Conservation (phyloP, 345 rosid genomes). For the Iberis pinnata region DNA sequence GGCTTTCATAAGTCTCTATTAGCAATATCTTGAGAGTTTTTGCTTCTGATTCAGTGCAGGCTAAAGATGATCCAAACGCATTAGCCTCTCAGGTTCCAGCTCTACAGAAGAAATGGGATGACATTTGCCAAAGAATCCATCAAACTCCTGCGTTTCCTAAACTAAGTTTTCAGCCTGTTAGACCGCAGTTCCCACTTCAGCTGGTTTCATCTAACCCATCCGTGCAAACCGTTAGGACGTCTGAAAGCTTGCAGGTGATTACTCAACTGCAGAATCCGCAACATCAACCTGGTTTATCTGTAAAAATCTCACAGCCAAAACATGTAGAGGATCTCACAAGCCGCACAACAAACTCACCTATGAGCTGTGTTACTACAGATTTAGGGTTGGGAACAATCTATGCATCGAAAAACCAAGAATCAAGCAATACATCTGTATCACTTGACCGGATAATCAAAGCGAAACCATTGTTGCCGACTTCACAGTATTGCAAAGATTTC, state of each 20-base stretch:
- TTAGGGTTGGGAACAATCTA: constrained; percentile 49
- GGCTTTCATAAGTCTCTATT: not conserved
- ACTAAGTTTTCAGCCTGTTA: constrained; percentile 26
- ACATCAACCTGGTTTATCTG: constrained; percentile 23
- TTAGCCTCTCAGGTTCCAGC: constrained; percentile 32
- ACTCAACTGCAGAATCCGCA: constrained; percentile 3
- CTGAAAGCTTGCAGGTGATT: constrained; percentile 9
- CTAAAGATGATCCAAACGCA: constrained; percentile 36
- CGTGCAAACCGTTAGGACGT: constrained; percentile 4
- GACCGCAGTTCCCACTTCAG: constrained; percentile 32
- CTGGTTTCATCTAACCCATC: constrained; percentile 20
- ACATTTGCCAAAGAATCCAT: constrained; percentile 49
- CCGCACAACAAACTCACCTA: constrained; percentile 22
- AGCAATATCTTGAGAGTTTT: constrained; percentile 34
- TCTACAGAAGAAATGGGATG: constrained; percentile 54
- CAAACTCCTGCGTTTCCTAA: constrained; percentile 34
- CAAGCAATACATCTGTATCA: constrained; percentile 26
- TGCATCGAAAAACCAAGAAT: constrained; percentile 33
- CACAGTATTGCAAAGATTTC: constrained; percentile 34
- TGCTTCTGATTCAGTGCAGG: constrained; percentile 53
- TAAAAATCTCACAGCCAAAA: constrained; percentile 23
- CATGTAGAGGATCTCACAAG: constrained; percentile 24
- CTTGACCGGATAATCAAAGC: constrained; percentile 26
- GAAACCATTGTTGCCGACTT: constrained; percentile 21
- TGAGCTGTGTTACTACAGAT: constrained; percentile 49